Base-by-base conservation (phyloP, 202 grass and related monocot genomes). In the Thinopyrum obtusiflorum region DNA sequence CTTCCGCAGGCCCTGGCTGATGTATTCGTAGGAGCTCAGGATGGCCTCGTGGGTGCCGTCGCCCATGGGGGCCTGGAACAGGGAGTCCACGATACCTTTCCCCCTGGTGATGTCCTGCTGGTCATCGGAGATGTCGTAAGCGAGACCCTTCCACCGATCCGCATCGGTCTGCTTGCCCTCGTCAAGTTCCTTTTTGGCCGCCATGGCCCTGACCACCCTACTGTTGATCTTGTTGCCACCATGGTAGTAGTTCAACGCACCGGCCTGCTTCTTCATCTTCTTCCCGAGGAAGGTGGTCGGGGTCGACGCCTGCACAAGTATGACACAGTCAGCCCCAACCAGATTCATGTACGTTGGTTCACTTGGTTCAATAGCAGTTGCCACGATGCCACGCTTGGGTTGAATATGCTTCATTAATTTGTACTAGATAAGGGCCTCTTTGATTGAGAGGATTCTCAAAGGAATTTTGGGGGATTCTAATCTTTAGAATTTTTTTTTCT, bases 31-130 rank as follows among this genome's bases (percentile, higher is more conserved):
- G 63, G 95, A 98, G 83, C 49, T 89, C 61, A 98, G 86, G 32
- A 98, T 81, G 21, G 95, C 80, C 64, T 90, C 86, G 89, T 98
- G 95, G 68, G 95, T 98, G 68, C 95, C 95, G 36, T 72, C 86
- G 5, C 91, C 95, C 73, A 40, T 87, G 46, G 95, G 91, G 0
- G 95, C 95, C 81, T 98, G 95, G 85, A 98, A 98, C 10, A 95
- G 87, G 26, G 90, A 66, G 82, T 97, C 95, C 4, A 81, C 89
- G 57, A 91, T 20, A 4, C 95, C 95, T 71, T 97, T 97, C 5
- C 95, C 95, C 31, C 95, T 73, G 3, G 86, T 89, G 89, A 95
- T 97, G 85, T 97, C 95, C 89, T 97, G 92, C 85, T 97, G 95
- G 90, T 97, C 95, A 28, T 97, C 95, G 4, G 95, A 97, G 8